phyloP scores from a whole-genome alignment of 1,284 basidiomycete genomes.

The Irpex sp. region DNA sequence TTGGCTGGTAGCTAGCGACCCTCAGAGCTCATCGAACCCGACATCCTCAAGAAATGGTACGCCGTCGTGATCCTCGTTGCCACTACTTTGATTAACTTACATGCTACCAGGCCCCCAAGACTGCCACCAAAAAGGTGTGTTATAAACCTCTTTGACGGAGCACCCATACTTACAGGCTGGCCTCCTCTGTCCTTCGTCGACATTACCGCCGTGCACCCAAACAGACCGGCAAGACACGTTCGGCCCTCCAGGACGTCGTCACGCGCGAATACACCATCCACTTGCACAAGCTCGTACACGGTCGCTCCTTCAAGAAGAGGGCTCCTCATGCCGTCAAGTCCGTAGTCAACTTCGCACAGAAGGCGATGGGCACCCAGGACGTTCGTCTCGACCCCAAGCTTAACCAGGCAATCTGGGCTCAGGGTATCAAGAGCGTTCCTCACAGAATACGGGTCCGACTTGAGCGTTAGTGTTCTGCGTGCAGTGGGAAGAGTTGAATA shows the following conservation, averaged over 20 bases:
- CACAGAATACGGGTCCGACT: constrained; percentile 88
- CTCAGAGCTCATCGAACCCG: constrained; percentile 29
- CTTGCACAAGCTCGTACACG: constrained; percentile 91
- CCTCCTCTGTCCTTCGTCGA: background rate
- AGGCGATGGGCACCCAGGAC: constrained; percentile 92
- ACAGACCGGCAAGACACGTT: constrained; percentile 84
- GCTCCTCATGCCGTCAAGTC: constrained; percentile 94
- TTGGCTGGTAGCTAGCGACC: constrained; percentile 1
- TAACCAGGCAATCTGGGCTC: constrained; percentile 91
- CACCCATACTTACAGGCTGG: background rate
- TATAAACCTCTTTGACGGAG: background rate
- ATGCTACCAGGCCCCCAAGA: constrained; percentile 27
- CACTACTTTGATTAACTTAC: constrained; percentile 1
- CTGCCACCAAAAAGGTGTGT: constrained; percentile 37
- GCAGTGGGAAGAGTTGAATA: background rate
- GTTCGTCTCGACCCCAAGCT: constrained; percentile 90
- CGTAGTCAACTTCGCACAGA: constrained; percentile 84
- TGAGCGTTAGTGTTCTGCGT: constrained; percentile 68
- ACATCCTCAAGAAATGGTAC: constrained; percentile 64
- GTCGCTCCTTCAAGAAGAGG: constrained; percentile 90
- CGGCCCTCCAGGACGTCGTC: constrained; percentile 93
- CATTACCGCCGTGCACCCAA: constrained; percentile 3
- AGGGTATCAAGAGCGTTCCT: constrained; percentile 88
- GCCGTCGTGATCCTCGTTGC: constrained; percentile 22
- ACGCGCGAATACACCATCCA: constrained; percentile 97